Evolutionary conservation across 345 rosid genomes (phyloP), one percentile per base, ranked within the genome.

Genomic region (Schrenkiella parvula): DNA sequence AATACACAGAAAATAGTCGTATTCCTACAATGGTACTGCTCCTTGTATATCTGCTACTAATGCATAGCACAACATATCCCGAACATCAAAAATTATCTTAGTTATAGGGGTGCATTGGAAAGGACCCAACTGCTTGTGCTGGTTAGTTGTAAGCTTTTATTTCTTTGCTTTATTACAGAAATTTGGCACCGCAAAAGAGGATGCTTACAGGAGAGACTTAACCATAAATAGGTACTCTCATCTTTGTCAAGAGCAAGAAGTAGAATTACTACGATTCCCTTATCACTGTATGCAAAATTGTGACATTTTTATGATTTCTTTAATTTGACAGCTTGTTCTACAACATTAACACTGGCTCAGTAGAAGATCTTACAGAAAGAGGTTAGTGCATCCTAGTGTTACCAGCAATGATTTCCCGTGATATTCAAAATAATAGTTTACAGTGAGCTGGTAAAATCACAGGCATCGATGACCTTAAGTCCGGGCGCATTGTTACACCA

Each of bases 141-240:
- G 35, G 25, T 29, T 68, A 17, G 47, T 58, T 66, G 37, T 14
- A 41, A 18, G 17, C 43, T 53, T 43, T 64, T 35, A 1, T 67
- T 34, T 61, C 59, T 48, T 51, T 66, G 31, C 21, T 62, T 77
- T 64, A 8, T 34, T 75, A 57, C 79, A 93, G 98, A 85, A 78
- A 80, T 93, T 93, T 83, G 98, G 98, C 60, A 86, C 97, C n/a
- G 86, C 98, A 13, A 69, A 91, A 85, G 87, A 91, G 79, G 98
- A 93, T 82, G 98, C 98, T 11, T 87, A 75, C 74, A 79, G 98
- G 84, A 87, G 97, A 79, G 97, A 93, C 73, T 81, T 91, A 64
- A 93, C 98, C 22, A 93, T 93, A 42, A 93, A 93, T 80, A 93
- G 98, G 98, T 93, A 72, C 79, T 9, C 60, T 59, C 38, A 32